These are phyloP conservation scores for Stenocarpella maydis DNA, from an alignment of 2,329 filamentous ascomycete genomes.

Conservation along the genomic window DNA sequence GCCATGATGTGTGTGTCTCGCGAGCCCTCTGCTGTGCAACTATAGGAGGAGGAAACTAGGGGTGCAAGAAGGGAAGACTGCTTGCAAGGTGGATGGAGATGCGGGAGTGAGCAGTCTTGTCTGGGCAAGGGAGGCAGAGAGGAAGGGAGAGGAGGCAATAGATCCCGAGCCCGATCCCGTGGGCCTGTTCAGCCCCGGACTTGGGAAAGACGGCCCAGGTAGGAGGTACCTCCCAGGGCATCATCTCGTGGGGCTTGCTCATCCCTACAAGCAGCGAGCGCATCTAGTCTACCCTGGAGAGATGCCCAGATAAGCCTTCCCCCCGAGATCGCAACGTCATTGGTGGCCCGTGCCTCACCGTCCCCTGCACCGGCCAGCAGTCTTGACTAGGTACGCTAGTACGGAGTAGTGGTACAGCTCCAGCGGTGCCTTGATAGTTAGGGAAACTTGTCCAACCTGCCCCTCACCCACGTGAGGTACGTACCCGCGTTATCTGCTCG, in stretches of 20 bases:
- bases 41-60: background rate
- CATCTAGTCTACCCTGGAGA: background rate
- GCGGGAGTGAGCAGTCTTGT: background rate
- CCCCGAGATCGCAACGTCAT: constrained; percentile 25
- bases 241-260: constrained; percentile 20
- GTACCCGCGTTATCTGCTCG: background rate
- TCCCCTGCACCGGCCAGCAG: too few relatives aligned
- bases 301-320: background rate
- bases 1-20: constrained; percentile 40
- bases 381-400: background rate
- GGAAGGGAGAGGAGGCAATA: background rate
- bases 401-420: background rate
- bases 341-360: background rate
- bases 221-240: background rate
- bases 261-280: background rate
- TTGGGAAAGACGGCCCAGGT: background rate
- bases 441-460: background rate
- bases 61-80: background rate
- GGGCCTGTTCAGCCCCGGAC: constrained; percentile 10
- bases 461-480: background rate
- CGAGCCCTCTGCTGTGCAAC: background rate
- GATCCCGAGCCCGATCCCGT: background rate
- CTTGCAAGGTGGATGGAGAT: too few relatives aligned
- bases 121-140: background rate
- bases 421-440: background rate